Percentiles rank a stretch among this genome's conserved stretches.
Evolutionary conservation across 371 early-diverging fungal genomes (phyloP).

Genomic region (Mucor saturninus): DNA sequence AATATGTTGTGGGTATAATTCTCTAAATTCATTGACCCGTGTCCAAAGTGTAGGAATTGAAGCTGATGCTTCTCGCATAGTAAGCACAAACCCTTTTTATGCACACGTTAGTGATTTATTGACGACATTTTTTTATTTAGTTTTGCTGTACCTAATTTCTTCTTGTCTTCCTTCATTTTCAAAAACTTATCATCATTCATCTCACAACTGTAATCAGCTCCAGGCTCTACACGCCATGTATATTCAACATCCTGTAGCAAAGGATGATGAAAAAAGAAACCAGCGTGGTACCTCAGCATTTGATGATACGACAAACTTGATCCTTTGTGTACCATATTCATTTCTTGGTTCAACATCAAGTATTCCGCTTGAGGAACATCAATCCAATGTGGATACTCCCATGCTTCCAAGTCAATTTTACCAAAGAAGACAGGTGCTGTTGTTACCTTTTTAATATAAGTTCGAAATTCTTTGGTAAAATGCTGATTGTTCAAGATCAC

Average conservation of each 20-base stretch:
- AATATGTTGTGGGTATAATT: conserved; percentile 37
- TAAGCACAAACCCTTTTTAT: conserved; percentile 66
- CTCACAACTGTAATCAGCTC: conserved; percentile 82
- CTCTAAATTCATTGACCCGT: conserved; percentile 60
- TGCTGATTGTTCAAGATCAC: conserved; percentile 47
- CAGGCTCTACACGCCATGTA: conserved; percentile 97
- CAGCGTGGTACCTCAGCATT: conserved; percentile 74
- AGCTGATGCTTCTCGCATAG: conserved; percentile 73
- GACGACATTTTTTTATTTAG: too few relatives aligned
- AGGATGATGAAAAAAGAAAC: conserved; percentile 86
- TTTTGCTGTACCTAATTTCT: conserved; percentile 66
- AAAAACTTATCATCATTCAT: conserved; percentile 89
- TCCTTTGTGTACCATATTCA: conserved; percentile 22
- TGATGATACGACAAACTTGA: conserved; percentile 29
- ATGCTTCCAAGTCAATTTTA: conserved; percentile 43
- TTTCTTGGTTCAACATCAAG: conserved; percentile 25
- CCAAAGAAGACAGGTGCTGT: conserved; percentile 46
- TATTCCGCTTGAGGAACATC: conserved; percentile 31
- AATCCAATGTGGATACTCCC: conserved; percentile 53
- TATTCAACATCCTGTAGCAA: conserved; percentile 80
- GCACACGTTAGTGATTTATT: not conserved
- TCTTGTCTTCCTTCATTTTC: conserved; percentile 76
- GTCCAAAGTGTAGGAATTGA: conserved; percentile 86
- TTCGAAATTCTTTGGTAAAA: conserved; percentile 39
- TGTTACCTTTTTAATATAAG: conserved; percentile 30